Base-by-base conservation (phyloP, 2,329 filamentous ascomycete species). In the Ceratocystis variospora region DNA sequence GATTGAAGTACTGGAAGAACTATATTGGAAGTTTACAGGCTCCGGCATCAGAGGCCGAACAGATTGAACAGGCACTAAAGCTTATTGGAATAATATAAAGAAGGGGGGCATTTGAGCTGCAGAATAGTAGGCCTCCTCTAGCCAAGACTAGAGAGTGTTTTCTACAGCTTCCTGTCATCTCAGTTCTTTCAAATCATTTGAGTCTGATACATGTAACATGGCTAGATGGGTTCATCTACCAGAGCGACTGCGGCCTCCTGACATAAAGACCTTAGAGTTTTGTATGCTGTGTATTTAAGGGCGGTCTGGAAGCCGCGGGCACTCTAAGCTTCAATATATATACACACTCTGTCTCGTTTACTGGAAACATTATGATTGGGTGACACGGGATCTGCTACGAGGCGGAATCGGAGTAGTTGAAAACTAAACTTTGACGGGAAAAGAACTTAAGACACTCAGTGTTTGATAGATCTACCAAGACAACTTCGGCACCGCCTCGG, bases 1-100 rank as follows among this genome's bases (percentile, higher is more conserved):
- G 94, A 0, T 79, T 96, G 61, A 87, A 87, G 72, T 99, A 96
- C 75, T 99, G 94, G 94, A 86, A 89, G 76, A 99, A 99, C 72
- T 82, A 79, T 67, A 83, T 85, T 66, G 78, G 80, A 64, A 79
- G 75, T 0, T 71, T 70, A 65, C 72, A 72, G 69, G 72, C 73
- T 53, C 71, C 71, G 19, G 70, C 71, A 65, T 73, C 74, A 5
- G 75, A 77, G 19, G 71, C 74, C 22, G 79, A 81, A 12, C 76
- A 74, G 71, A 76, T 83, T 1, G 66, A 78, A 66, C 75, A 74
- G 70, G 76, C 75, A 17, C 72, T 83, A 67, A 77, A 73, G 68
- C 74, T 77, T n/a, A 74, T 72, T 62, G 79, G 79, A 1, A 71
- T 79, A 28, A 46, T 79, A 10, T 75, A 69, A 69, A 28, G n/a